phyloP scores from a whole-genome alignment of 768 basidiomycete genomes.

The Auriscalpium orientale region DNA sequence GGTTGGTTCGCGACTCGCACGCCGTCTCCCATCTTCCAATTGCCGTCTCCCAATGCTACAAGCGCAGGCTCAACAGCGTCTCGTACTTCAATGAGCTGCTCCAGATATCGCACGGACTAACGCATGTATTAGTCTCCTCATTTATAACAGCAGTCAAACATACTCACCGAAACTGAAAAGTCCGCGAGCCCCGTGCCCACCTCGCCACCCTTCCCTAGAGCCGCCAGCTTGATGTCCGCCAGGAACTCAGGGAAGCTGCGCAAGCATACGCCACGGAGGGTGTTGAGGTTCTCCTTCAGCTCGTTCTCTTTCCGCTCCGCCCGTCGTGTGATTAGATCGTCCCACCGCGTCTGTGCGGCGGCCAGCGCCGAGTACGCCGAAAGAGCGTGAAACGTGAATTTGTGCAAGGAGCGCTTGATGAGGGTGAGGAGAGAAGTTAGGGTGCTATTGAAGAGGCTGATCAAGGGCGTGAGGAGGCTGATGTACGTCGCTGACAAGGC shows the following conservation, averaged over 20 bases:
- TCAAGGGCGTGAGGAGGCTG: constrained; percentile 56
- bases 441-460: constrained; percentile 57
- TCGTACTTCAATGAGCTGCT: constrained; percentile 62
- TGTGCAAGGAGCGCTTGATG: constrained; percentile 71
- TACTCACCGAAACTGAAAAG: constrained; percentile 44
- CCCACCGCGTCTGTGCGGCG: constrained; percentile 55
- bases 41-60: constrained; percentile 72
- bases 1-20: constrained; percentile 39
- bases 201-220: constrained; percentile 48
- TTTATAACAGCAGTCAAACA: neutral
- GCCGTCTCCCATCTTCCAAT: constrained; percentile 90
- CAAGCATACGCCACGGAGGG: constrained; percentile 60
- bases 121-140: neutral
- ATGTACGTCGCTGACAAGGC: constrained; percentile 52
- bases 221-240: constrained; percentile 67
- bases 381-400: constrained; percentile 74
- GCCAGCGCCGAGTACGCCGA: constrained; percentile 58
- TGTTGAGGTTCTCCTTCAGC: constrained; percentile 59
- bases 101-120: constrained; percentile 63
- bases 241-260: constrained; percentile 82
- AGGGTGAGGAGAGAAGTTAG: constrained; percentile 54
- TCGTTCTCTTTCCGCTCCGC: constrained; percentile 47
- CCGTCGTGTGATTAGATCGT: constrained; percentile 49
- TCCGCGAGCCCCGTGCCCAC: constrained; percentile 58
- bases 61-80: constrained; percentile 60